Evolutionary conservation across 1,139 yeast species (phyloP), one percentile per base, ranked within the genome.

Genomic region (Sporopachydermia cereana): DNA sequence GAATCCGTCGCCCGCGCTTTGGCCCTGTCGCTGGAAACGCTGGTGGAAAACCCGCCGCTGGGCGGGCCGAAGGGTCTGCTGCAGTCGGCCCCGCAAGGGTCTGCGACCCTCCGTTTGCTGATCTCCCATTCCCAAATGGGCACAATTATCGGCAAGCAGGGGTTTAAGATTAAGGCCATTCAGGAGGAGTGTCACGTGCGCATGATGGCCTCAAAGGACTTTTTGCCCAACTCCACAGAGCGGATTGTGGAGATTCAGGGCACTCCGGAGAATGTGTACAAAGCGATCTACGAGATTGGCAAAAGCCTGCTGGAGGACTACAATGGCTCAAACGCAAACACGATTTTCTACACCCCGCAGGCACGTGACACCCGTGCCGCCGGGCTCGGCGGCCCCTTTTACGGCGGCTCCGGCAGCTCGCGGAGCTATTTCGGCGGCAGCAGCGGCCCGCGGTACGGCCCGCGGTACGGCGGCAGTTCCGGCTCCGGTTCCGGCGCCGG

Each of bases 111-210:
- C 54, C 73, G 96, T 57, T 67, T 88, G 45, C 68, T 89, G 50
- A 72, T 88, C 50, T 89, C 95, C 43, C 88, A 88, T 64, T 73
- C 81, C 50, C 95, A 86, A 63, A 81, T 88, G 79, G 96, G 96
- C 41, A 80, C 95, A 9, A 75, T 88, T 46, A 88, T 88, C 60
- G 96, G 96, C 44, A 77, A 84, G 48, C 84, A 76, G 53, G 96
- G 96, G 44, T 68, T 72, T 30, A 75, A 91, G 61, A 88, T 88
- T 59, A 89, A 85, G 66, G 74, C 79, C 47, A 76, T 88, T 51
- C 95, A 86, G 64, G 80, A 78, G 48, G 67, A 66, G 42, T 80
- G 69, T 59, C 69, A 74, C 49, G 85, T 86, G 45, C 80, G 85
- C 57, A 83, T 88, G 78, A 88, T 84, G 48, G 95, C 95, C 12